phyloP scores from a whole-genome alignment of 805 yeast species.

The Cyberlindnera mycetangii region DNA sequence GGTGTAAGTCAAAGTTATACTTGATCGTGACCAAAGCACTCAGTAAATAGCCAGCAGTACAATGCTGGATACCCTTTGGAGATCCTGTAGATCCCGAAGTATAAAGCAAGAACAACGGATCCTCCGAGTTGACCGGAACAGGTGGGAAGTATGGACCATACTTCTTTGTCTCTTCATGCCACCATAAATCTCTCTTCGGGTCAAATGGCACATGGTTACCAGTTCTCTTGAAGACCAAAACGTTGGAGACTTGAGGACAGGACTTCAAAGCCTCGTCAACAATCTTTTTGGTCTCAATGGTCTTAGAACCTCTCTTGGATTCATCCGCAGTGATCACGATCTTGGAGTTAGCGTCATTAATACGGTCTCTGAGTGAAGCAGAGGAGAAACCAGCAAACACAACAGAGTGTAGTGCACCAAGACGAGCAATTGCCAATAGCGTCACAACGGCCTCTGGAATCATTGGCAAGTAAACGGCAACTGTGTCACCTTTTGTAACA shows the following conservation, averaged over 20 bases:
- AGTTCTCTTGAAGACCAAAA: conserved; percentile 86
- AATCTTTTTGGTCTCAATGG: conserved; percentile 86
- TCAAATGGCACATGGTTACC: conserved; percentile 53
- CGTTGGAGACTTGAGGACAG: conserved; percentile 67
- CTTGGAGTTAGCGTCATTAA: conserved; percentile 80
- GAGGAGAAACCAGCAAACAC: conserved; percentile 96
- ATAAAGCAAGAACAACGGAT: conserved; percentile 91
- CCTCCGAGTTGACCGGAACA: conserved; percentile 83
- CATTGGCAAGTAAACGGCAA: conserved; percentile 96
- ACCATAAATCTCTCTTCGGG: conserved; percentile 79
- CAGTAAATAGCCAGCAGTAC: conserved; percentile 90
- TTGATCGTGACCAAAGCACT: conserved; percentile 91
- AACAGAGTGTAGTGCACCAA: conserved; percentile 96
- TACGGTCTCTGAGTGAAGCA: conserved; percentile 88
- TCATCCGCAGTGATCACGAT: conserved; percentile 93
- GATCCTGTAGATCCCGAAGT: conserved; percentile 98
- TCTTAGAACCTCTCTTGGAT: conserved; percentile 93
- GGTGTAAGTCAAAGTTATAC: conserved; percentile 91
- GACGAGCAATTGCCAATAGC: conserved; percentile 87
- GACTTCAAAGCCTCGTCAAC: conserved; percentile 85
- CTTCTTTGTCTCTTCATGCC: conserved; percentile 87
- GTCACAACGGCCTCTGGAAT: conserved; percentile 94
- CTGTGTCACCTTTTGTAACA: conserved; percentile 91
- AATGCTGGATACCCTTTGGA: conserved; percentile 97
- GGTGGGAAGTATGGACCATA: conserved; percentile 84